Base-by-base conservation (phyloP, 2,329 filamentous ascomycete species). In the Penicillium sclerotigenum region DNA sequence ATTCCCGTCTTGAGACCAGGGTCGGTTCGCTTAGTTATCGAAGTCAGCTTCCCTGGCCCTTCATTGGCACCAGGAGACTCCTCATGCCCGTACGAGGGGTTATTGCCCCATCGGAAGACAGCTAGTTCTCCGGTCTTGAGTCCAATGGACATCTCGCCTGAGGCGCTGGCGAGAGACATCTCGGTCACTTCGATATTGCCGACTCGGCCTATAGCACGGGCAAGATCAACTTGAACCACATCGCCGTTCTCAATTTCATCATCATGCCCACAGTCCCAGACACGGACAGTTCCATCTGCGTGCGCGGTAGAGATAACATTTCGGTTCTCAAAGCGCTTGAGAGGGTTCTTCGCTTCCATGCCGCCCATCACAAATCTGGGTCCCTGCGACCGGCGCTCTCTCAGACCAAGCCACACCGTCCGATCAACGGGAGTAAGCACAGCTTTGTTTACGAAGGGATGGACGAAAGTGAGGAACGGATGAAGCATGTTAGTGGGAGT, bases 401-500 rank as follows among this genome's bases (percentile, higher is more conserved):
- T 84, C 85, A 97, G 88, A 4, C 90, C 90, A 14, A 97, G 82
- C 94, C 94, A 99, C 60, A 87, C 83, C 8, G 85, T 85, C 28
- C 94, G 85, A 46, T 91, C 87, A 11, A 97, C 79, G 13, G 84
- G 83, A 10, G 90, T 83, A n/a, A 95, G 80, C 16, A 84, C 82
- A 49, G 89, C 80, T 48, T 86, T 85, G 52, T 85, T 88, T 56
- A 94, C 85, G 69, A 96, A 97, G 0, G 94, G 94, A 68, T 97
- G 91, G 7, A 96, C 88, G 60, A 97, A 89, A 1, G 89, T 89
- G 43, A 97, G 77, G 2, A 89, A 96, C 0, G 92, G 84, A 67
- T 96, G 93, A 6, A 99, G 81, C 74, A 96, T 90, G 67, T 97
- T 96, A 4, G 92, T 96, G 1, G 94, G 91, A 28, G 87, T 89